Base-by-base conservation (phyloP, 768 basidiomycete genomes). In the Tephrocybe sp. region DNA sequence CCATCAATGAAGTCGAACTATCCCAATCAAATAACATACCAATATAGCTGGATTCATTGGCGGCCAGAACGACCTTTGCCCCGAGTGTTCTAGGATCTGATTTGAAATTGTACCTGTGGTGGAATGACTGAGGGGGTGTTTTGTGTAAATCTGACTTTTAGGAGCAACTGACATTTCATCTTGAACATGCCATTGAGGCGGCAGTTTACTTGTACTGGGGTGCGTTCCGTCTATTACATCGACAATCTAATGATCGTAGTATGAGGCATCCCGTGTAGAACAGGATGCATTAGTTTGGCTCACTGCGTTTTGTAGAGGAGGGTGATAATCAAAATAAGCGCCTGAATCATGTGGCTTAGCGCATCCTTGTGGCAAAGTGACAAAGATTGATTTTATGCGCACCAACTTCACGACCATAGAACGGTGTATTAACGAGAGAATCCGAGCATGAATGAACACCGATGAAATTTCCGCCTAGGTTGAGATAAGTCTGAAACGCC, bases 281-380 rank as follows among this genome's bases (percentile, higher is more conserved):
- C 10, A 4, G 14, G 4, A 36, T 4, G 14, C 35, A 17, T 14
- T 10, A 11, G 5, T 39, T 26, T 10, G 17, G 65, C 80, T 55
- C 50, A 87, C 87, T 42, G 86, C 86, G 44, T 77, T 72, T 64
- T 86, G 84, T 11, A 89, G 63, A 0, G 66, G 70, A 0, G 87
- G 79, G 57, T 90, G 88, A 63, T 85, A 85, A 59, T 87, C 83
- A 56, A 90, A 91, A 39, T 74, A 76, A 9, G 89, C 80, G 13
- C 83, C 80, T 83, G 34, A 5, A 39, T 16, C 17, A 14, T 23
- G 16, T 19, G 19, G 30, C 1, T 12, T 17, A 38, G 9, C 36
- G 26, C 33, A 31, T 31, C 38, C n/a, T n/a, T n/a, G 16, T 35
- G 14, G 39, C 26, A 9, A 1, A 26, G n/a, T 34, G 4, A 13